These are phyloP conservation scores for Candida tibetensis DNA, from an alignment of 805 yeast species.

Conservation along the genomic window DNA sequence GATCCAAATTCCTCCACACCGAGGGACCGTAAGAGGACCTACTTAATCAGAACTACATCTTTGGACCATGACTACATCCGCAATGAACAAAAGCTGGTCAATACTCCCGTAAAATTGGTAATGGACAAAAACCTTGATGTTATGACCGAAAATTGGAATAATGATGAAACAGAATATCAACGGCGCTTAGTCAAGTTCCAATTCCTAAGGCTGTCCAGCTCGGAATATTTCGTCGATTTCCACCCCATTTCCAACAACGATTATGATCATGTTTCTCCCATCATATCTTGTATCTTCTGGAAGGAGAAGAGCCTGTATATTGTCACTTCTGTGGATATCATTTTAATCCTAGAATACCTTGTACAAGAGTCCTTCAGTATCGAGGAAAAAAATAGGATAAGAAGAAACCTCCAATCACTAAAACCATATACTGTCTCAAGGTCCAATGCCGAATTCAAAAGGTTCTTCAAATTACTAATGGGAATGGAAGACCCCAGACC, in stretches of 20 bases:
- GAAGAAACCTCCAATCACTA: conserved; percentile 63
- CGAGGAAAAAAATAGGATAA: conserved; percentile 67
- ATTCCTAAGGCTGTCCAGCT: conserved; percentile 33
- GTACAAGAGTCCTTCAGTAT: conserved; percentile 55
- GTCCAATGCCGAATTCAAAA: conserved; percentile 23
- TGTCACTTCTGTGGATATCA: conserved; percentile 66
- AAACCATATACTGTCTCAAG: conserved; percentile 61
- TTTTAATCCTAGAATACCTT: conserved; percentile 53
- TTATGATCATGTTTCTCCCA: conserved; percentile 41
- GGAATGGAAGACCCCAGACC: conserved; percentile 62
- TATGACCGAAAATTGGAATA: conserved; percentile 47
- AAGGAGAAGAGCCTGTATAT: conserved; percentile 43
- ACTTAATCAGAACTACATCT: conserved; percentile 22
- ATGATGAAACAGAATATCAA: conserved; percentile 37
- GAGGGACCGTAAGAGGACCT: background rate
- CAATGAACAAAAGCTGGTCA: conserved; percentile 17
- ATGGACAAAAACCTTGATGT: conserved; percentile 29
- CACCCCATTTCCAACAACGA: conserved; percentile 31
- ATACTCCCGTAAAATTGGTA: conserved; percentile 26
- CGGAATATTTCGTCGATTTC: conserved; percentile 34
- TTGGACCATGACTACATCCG: conserved; percentile 21
- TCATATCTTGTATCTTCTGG: conserved; percentile 62
- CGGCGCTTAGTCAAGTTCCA: conserved; percentile 51
- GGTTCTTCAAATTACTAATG: conserved; percentile 49
- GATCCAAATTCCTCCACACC: background rate